Base-by-base conservation (phyloP, 2,329 filamentous ascomycete species). In the Pseudogymnoascus sp. region DNA sequence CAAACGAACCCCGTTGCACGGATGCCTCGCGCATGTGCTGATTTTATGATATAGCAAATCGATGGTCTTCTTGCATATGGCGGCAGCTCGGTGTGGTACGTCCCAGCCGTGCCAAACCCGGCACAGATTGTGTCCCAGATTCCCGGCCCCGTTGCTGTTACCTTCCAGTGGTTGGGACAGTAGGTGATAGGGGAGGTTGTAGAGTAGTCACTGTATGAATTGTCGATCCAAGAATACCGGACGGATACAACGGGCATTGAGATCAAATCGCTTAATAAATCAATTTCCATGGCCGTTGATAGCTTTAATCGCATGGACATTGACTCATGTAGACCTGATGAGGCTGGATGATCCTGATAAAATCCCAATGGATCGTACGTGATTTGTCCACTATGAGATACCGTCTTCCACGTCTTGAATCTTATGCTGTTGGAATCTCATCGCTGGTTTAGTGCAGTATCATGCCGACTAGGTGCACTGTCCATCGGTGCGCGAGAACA, bases 1-100 rank as follows among this genome's bases (percentile, higher is more conserved):
- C 79, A 1, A 81, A 81, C 69, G 34, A 21, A 25, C 8, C 37
- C n/a, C 14, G n/a, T 23, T 16, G 21, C 14, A 25, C 25, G 7
- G 5, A 12, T 37, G 7, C 23, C 16, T 21, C 12, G 11, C 9
- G 12, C 25, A 12, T 46, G 12, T 46, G 5, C 21, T 46, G 12
- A 46, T n/a, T 25, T 25, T 46, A 12, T 25, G 42, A 25, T 25
- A 3, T 6, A 53, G 46, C 16, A 36, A 16, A 31, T 36, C n/a
- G 62, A 36, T 49, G 46, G 62, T 5, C n/a, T 36, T 37, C 62
- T 66, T 49, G 62, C 61, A n/a, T 59, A 64, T n/a, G 40, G 64
- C 28, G 65, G 65, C 18, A 61, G 59, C n/a, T 18, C 60, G n/a
- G 63, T 56, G 11, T 69, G 67, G 56, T 68, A 67, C 28, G 68